Conservation (phyloP, 345 rosid species). For the Eucalyptus sp. region DNA sequence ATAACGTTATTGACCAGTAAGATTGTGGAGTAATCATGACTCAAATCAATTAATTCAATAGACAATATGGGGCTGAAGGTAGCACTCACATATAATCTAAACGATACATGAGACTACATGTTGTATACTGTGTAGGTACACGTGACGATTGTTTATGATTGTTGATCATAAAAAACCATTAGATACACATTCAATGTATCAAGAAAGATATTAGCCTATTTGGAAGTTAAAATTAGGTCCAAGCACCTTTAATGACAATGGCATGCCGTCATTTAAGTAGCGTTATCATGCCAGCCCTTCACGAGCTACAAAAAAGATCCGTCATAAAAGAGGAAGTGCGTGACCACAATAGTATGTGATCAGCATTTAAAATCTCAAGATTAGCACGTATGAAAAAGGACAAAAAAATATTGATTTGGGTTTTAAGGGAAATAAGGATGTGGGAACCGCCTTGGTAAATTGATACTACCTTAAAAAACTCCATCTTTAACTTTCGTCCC, state of each 20-base stretch:
- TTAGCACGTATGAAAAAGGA: not conserved
- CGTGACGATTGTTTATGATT: not conserved
- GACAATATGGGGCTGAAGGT: not conserved
- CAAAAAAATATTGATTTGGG: not conserved
- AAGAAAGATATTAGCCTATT: not conserved
- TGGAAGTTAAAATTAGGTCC: not conserved
- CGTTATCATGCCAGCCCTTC: too few species aligned
- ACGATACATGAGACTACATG: accelerated
- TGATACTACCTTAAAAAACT: too few species aligned
- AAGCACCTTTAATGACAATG: not conserved
- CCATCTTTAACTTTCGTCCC: too few species aligned
- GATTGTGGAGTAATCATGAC: not conserved
- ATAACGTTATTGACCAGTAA: accelerated
- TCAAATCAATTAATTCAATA: not conserved
- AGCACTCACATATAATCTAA: not conserved
- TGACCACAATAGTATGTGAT: not conserved
- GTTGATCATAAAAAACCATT: not conserved
- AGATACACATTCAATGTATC: not conserved
- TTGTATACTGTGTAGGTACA: accelerated
- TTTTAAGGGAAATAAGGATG: not conserved
- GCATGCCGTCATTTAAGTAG: not conserved
- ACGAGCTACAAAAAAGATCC: not conserved
- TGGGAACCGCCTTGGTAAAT: not conserved
- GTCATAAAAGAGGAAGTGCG: not conserved
- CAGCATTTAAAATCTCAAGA: not conserved